These are phyloP conservation scores for Mucor mucedo DNA, from an alignment of 371 early-diverging fungal species.

Conservation along the genomic window DNA sequence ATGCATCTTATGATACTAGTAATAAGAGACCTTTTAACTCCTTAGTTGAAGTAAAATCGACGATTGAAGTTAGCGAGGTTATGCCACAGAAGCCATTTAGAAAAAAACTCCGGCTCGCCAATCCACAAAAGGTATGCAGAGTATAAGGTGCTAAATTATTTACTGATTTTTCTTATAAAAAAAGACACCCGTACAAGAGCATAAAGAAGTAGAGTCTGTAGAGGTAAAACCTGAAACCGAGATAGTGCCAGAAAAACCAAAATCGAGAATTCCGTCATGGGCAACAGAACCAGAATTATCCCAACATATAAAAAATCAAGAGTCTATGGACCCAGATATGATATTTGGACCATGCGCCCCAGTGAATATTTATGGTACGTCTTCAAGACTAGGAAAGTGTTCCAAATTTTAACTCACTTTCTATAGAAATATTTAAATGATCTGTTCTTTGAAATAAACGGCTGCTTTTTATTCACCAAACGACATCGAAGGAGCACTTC, in stretches of 20 bases:
- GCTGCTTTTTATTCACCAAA: too few species aligned
- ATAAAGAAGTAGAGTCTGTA: not conserved
- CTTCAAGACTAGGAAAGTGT: not conserved
- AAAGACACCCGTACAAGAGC: not conserved
- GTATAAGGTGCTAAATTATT: not conserved
- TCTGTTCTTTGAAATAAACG: too few species aligned
- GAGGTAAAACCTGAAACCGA: not conserved
- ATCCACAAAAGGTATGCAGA: not conserved
- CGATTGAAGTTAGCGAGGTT: not conserved
- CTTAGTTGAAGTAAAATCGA: not conserved
- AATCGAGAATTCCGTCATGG: slow-evolving; percentile 10
- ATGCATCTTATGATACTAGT: too few species aligned
- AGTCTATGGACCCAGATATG: not conserved
- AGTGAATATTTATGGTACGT: slow-evolving; percentile 4
- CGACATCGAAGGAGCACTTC: too few species aligned
- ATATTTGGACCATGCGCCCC: slow-evolving; percentile 13
- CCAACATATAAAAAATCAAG: slow-evolving; percentile 7
- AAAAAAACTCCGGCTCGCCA: not conserved
- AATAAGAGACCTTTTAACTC: too few species aligned
- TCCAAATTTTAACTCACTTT: not conserved
- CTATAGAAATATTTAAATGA: too few species aligned
- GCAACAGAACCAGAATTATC: slow-evolving; percentile 1
- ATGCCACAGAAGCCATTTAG: not conserved
- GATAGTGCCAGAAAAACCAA: too few species aligned
- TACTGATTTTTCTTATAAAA: too few species aligned